These are phyloP conservation scores for Hanseniaspora opuntiae DNA, from an alignment of 805 yeast species.

Conservation along the genomic window DNA sequence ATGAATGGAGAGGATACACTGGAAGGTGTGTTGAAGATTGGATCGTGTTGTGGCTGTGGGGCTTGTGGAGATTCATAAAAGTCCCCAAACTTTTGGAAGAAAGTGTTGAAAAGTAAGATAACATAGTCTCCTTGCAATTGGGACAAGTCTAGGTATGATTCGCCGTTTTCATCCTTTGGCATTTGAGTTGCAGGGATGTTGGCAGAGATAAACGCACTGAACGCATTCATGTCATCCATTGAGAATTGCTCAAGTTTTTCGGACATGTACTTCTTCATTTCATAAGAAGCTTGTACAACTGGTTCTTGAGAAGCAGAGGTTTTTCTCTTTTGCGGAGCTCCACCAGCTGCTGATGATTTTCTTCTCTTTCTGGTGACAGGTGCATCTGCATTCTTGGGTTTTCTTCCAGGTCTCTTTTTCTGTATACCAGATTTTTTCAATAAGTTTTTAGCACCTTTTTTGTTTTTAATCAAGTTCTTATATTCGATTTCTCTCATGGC, in stretches of 20 bases:
- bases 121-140: conserved; percentile 74
- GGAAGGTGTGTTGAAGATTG: conserved; percentile 4
- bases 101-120: conserved; percentile 69
- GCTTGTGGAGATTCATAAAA: conserved; percentile 16
- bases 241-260: conserved; percentile 68
- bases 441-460: conserved; percentile 28
- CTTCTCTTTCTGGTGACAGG: conserved; percentile 13
- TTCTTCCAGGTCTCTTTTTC: conserved; percentile 25
- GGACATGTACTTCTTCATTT: conserved; percentile 87
- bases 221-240: conserved; percentile 70
- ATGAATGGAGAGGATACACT: conserved; percentile 5
- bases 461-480: conserved; percentile 51
- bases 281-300: conserved; percentile 58
- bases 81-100: conserved; percentile 38
- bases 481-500: conserved; percentile 68
- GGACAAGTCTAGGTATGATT: conserved; percentile 93
- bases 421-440: conserved; percentile 28
- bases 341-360: conserved; percentile 11
- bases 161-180: conserved; percentile 36
- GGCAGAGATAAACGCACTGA: conserved; percentile 20
- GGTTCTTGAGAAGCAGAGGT: conserved; percentile 14
- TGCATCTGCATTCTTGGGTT: conserved; percentile 7
- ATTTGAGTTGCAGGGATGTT: conserved; percentile 9
- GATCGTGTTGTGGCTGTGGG: conserved; percentile 6
- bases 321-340: conserved; percentile 17